Evolutionary conservation across 768 basidiomycete species (phyloP).

Genomic region (Leccinum barrowsii): DNA sequence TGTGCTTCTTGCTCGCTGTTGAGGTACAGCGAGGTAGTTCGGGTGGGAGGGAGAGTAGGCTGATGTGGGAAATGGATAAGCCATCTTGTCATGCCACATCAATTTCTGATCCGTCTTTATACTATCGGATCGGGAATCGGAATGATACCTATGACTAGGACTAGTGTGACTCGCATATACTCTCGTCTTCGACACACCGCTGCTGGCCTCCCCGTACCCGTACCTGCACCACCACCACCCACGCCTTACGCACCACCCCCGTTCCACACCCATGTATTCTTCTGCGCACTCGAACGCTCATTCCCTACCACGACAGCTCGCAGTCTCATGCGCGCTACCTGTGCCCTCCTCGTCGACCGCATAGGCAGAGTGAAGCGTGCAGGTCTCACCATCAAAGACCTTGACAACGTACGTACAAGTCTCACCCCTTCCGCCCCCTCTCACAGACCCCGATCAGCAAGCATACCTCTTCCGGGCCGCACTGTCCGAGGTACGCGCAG

Average conservation of each 20-base stretch:
- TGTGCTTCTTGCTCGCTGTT: slow-evolving; percentile 8
- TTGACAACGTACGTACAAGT: slow-evolving; percentile 64
- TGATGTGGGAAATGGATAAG: slow-evolving; percentile 24
- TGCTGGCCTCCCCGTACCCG: slow-evolving; percentile 15
- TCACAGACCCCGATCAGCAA: slow-evolving; percentile 51
- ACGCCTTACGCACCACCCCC: slow-evolving; percentile 60
- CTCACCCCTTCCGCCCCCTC: neutral
- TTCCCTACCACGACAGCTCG: slow-evolving; percentile 74
- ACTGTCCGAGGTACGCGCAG: slow-evolving; percentile 82
- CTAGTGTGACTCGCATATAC: slow-evolving; percentile 5
- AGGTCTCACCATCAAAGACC: slow-evolving; percentile 69
- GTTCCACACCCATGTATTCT: slow-evolving; percentile 81
- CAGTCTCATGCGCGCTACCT: slow-evolving; percentile 79
- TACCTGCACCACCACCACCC: slow-evolving; percentile 6
- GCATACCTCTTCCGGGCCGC: slow-evolving; percentile 95
- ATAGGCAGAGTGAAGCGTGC: slow-evolving; percentile 67
- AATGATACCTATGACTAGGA: neutral
- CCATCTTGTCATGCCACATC: slow-evolving; percentile 10
- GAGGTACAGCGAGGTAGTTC: slow-evolving; percentile 4
- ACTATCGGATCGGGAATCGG: slow-evolving; percentile 20
- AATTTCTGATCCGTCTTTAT: neutral
- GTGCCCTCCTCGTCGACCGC: slow-evolving; percentile 76
- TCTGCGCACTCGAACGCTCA: slow-evolving; percentile 62
- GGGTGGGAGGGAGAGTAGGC: neutral
- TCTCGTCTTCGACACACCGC: slow-evolving; percentile 13